Evolutionary conservation across 208 protist genomes (phyloP), one percentile per base, ranked within the genome.

Genomic region (Trypanosoma platydactyli): DNA sequence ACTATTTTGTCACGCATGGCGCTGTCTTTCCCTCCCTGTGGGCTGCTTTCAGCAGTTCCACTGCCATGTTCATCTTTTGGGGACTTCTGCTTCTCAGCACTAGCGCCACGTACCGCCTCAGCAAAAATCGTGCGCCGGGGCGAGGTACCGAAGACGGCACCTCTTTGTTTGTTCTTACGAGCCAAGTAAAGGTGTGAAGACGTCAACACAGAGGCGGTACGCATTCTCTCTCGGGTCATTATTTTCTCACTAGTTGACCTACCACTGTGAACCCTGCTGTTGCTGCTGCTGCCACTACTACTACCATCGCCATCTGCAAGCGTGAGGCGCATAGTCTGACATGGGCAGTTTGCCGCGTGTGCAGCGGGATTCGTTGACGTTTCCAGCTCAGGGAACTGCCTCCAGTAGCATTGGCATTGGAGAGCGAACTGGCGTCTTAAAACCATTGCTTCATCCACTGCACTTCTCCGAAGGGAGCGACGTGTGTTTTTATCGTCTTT

Each of bases 331-430:
- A 79, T 76, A 18, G 25, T 41, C 25, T 89, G 75, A 51, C 77
- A 86, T 3, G 87, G 80, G 49, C 87, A 94, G 33, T 45, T 64
- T 13, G 73, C 60, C 24, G 81, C 82, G 58, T 94, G 87, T 24
- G 87, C 76, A 33, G 84, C 70, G 1, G 87, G 84, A 73, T 91
- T 90, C 38, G 79, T 80, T 22, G 87, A 72, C 68, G 86, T 86
- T 16, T 71, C 77, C 22, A 89, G n/a, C 16, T 81, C 77, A 2
- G 61, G 62, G 16, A 70, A 54, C 30, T 74, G 45, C 38, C 54
- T 68, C 77, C 71, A 77, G 25, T 77, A 76, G 49, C 77, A 77
- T 18, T 65, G 52, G 52, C 77, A 79, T 5, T 51, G 16, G 30
- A 62, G n/a, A 18, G 51, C 22, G 29, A 71, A 77, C 44, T 69